A percentile compares a stretch with the other conserved stretches of the same genome.
phyloP scores from a whole-genome alignment of 371 early-diverging fungal genomes.

The Syncephalastrum contaminatum region DNA sequence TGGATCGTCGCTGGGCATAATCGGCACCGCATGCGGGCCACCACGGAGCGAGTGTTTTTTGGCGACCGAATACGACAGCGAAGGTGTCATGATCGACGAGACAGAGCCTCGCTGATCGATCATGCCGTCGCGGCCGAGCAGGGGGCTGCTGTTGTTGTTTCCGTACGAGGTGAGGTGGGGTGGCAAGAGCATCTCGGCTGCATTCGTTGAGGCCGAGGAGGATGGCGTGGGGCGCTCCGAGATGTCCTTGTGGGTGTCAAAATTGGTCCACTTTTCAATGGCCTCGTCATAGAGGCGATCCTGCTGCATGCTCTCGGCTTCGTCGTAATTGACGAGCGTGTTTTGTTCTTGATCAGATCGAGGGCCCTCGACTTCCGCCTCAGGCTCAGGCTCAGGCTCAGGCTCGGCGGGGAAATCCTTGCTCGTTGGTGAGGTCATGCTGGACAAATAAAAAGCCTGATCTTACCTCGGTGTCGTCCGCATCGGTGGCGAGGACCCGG shows the following conservation, averaged over 20 bases:
- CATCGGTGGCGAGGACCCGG: conserved; percentile 9
- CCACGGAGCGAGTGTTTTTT: conserved; percentile 16
- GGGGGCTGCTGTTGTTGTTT: conserved; percentile 7
- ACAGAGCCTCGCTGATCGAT: conserved; percentile 13
- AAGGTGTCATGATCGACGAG: conserved; percentile 10
- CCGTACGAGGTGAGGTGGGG: conserved; percentile 25
- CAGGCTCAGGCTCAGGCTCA: too few species aligned
- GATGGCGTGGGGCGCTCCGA: conserved; percentile 4
- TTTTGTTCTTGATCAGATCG: conserved; percentile 10
- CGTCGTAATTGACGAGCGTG: conserved; percentile 13
- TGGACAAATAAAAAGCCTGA: neutral
- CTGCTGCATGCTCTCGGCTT: conserved; percentile 12
- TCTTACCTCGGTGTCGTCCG: conserved; percentile 3
- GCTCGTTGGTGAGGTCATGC: neutral
- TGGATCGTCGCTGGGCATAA: neutral
- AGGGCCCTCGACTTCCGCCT: neutral
- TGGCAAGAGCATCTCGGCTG: conserved; percentile 21
- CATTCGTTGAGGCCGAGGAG: conserved; percentile 11
- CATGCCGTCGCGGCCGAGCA: conserved; percentile 6
- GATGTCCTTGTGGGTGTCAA: conserved; percentile 14
- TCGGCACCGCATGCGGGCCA: conserved; percentile 14
- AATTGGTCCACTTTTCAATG: conserved; percentile 26
- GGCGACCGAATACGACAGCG: conserved; percentile 18
- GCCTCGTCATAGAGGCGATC: conserved; percentile 25
- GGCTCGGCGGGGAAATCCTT: too few species aligned